Evolutionary conservation across 2,329 filamentous ascomycete species (phyloP), one percentile per base, ranked within the genome.

Genomic region (Sporothrix pseudoabietina): DNA sequence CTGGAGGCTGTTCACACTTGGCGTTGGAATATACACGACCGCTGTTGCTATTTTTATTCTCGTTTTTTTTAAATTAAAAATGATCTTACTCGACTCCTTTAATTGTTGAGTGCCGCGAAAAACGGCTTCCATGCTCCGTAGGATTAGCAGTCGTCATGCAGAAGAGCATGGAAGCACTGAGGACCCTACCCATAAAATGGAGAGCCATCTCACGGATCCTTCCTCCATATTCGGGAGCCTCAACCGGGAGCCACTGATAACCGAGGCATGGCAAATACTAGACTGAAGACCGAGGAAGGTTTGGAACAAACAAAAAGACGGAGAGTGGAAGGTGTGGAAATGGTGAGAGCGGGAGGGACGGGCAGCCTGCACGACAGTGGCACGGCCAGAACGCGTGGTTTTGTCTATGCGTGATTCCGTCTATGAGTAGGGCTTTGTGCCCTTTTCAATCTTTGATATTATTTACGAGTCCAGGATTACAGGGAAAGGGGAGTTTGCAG

Each of bases 1-100:
- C 39, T 65, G 59, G 59, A 65, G 59, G 59, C 59, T 44, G n/a
- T 26, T 65, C 59, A 22, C 59, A 63, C 59, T 16, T 10, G 59
- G 59, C 59, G n/a, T 44, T 44, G 35, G 59, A 35, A 9, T 26
- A 55, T 52, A n/a, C 52, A 55, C 5, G n/a, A 14, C 10, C 49
- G 52, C 7, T 57, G 19, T 41, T n/a, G n/a, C 59, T 63, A 32
- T 49, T 30, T 26, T 26, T 14, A 26, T 55, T 12, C 22, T 22
- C 22, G 1, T 10, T 55, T 55, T 55, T 7, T 2, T 61, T 14
- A 63, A 22, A 41, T 63, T 10, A 5, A 26, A 35, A 61, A 14
- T n/a, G 9, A 63, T 39, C 6, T 14, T 12, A 30, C n/a, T 26
- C 52, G 10, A 26, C 14, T 49, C 6, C 19, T 5, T 49, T 49